Conservation (phyloP, 73 alveolate genomes). For the Tetrahymena elliotti region DNA sequence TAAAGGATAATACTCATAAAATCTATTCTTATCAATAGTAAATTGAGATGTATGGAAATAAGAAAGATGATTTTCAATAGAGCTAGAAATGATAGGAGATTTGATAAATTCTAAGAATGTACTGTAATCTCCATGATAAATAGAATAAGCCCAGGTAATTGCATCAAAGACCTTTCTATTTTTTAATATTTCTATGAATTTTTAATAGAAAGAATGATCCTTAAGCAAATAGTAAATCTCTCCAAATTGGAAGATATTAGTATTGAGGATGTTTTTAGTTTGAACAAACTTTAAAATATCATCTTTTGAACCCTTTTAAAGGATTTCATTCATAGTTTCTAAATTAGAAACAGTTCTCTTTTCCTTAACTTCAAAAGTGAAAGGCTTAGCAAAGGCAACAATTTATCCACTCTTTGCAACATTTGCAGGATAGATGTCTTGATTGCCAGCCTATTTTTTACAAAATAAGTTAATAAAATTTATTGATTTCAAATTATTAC, state of each 20-base stretch:
- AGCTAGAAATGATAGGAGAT: background rate
- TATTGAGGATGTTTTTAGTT: constrained; percentile 44
- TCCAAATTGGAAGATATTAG: constrained; percentile 44
- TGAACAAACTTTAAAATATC: constrained; percentile 52
- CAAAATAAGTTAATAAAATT: background rate
- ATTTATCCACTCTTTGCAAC: constrained; percentile 64
- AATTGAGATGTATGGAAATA: constrained; percentile 9
- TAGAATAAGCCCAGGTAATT: constrained; percentile 67
- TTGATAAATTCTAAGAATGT: constrained; percentile 59
- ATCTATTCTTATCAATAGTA: constrained; percentile 20
- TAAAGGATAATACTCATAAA: constrained; percentile 83
- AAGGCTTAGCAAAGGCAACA: constrained; percentile 61
- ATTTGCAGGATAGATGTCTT: constrained; percentile 65
- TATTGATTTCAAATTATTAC: constrained; percentile 29
- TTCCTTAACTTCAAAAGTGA: constrained; percentile 45
- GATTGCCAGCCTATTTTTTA: background rate
- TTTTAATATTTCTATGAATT: constrained; percentile 57
- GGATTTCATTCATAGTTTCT: constrained; percentile 60
- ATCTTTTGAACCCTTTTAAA: constrained; percentile 52
- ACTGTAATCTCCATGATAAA: constrained; percentile 70
- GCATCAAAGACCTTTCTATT: constrained; percentile 53
- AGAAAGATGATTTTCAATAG: background rate
- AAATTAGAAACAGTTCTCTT: constrained; percentile 11
- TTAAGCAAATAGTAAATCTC: constrained; percentile 50
- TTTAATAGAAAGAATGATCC: constrained; percentile 62